These are phyloP conservation scores for Nicotiana benthamiana DNA, from an alignment of 257 asterid genomes.

Conservation along the genomic window DNA sequence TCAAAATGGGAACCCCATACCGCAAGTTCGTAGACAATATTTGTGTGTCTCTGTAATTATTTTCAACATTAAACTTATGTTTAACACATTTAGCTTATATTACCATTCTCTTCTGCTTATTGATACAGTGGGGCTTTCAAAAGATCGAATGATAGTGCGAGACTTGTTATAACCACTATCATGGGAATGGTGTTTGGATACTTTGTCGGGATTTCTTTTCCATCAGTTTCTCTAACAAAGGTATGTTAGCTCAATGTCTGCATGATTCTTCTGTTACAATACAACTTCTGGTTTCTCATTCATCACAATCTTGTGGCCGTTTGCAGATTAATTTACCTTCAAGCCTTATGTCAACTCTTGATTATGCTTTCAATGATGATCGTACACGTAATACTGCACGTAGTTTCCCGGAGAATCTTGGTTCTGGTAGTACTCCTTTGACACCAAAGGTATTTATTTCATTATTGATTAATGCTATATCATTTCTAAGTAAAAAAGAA, in stretches of 20 bases:
- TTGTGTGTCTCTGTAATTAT: background rate
- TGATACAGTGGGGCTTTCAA: constrained; percentile 65
- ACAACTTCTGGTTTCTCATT: background rate
- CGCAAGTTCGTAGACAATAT: constrained; percentile 50
- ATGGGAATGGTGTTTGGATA: constrained; percentile 94
- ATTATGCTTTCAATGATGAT: constrained; percentile 46
- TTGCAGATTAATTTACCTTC: constrained; percentile 84
- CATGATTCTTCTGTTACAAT: background rate
- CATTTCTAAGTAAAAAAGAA: background rate
- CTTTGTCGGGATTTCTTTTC: constrained; percentile 87
- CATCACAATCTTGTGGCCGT: constrained; percentile 9
- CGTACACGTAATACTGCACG: constrained; percentile 29
- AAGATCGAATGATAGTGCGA: constrained; percentile 63
- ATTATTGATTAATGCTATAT: background rate
- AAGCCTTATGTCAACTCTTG: constrained; percentile 57
- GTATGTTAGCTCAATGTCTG: constrained; percentile 29
- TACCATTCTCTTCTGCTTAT: constrained; percentile 10
- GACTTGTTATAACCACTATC: constrained; percentile 69
- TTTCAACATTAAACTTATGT: background rate
- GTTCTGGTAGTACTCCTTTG: constrained; percentile 76
- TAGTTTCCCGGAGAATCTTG: constrained; percentile 89
- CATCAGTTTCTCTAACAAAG: constrained; percentile 71
- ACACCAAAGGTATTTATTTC: constrained; percentile 69
- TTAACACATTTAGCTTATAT: background rate
- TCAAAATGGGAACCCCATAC: constrained; percentile 70